phyloP scores from a whole-genome alignment of 2,329 filamentous ascomycete genomes.

The Venturia pyrina region DNA sequence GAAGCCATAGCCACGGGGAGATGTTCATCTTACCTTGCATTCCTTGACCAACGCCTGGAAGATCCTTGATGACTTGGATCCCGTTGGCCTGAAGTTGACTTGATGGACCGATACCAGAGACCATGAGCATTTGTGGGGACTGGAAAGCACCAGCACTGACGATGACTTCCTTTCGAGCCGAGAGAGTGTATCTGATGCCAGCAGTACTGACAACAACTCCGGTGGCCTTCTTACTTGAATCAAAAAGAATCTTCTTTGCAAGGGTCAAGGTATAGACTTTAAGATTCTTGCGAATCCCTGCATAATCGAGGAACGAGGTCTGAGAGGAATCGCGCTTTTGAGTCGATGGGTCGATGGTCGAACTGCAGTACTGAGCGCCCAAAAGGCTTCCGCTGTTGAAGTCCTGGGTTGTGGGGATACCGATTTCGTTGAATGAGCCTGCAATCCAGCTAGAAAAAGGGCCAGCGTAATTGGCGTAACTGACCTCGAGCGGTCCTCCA shows the following conservation, averaged over 20 bases:
- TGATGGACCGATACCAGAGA: conserved; percentile 39
- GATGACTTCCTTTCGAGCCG: conserved; percentile 38
- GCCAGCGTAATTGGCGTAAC: conserved; percentile 6
- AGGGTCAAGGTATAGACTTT: conserved; percentile 7
- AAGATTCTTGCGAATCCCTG: neutral
- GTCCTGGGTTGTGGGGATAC: neutral
- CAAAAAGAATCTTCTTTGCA: conserved; percentile 11
- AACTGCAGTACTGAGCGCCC: neutral
- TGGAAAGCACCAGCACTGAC: conserved; percentile 44
- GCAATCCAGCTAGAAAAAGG: conserved; percentile 4
- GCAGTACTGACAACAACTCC: conserved; percentile 4
- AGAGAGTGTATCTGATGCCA: conserved; percentile 29
- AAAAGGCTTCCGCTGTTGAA: conserved; percentile 6
- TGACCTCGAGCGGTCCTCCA: conserved; percentile 10
- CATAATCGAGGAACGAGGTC: neutral
- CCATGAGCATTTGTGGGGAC: conserved; percentile 44
- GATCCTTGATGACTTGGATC: conserved; percentile 21
- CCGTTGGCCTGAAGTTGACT: conserved; percentile 25
- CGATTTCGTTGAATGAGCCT: neutral
- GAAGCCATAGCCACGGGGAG: too few relatives aligned
- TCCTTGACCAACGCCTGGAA: conserved; percentile 22
- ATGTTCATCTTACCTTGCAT: conserved; percentile 5
- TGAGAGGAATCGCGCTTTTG: neutral
- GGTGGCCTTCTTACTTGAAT: conserved; percentile 6
- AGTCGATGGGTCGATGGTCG: neutral